These are phyloP conservation scores for Diaporthe australafricana DNA, from an alignment of 2,329 filamentous ascomycete genomes.

Conservation along the genomic window DNA sequence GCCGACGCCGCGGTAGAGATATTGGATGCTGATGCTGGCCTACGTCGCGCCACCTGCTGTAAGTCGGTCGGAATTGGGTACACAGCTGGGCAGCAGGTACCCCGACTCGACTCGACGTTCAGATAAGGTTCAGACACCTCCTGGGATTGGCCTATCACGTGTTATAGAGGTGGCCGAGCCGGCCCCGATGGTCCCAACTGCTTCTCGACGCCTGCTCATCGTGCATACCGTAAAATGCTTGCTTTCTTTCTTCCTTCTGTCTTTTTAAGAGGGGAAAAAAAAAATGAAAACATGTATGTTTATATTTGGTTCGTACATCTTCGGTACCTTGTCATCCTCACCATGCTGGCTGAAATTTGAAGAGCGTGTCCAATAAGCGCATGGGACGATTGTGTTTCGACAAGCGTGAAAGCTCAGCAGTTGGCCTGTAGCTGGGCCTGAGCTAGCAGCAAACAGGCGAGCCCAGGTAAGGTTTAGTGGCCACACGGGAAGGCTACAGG, in stretches of 20 bases:
- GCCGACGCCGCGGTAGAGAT: slow-evolving; percentile 1
- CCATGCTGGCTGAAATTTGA: neutral
- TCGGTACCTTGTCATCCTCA: neutral
- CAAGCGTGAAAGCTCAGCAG: slow-evolving; percentile 4
- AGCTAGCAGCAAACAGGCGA: neutral
- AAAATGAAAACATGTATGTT: neutral
- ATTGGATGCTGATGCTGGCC: slow-evolving; percentile 5
- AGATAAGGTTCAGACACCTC: slow-evolving; percentile 31
- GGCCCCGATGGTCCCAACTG: slow-evolving; percentile 16
- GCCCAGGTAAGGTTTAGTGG: slow-evolving; percentile 2
- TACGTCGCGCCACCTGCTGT: slow-evolving; percentile 4
- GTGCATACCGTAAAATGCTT: neutral
- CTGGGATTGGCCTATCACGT: slow-evolving; percentile 28
- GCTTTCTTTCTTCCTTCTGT: neutral
- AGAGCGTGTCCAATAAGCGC: neutral
- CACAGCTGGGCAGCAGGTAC: neutral
- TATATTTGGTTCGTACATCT: neutral
- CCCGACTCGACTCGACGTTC: slow-evolving; percentile 24
- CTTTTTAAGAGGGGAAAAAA: too few species aligned
- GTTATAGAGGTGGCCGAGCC: slow-evolving; percentile 19
- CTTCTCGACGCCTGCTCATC: neutral
- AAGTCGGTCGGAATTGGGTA: slow-evolving; percentile 4
- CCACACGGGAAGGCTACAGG: slow-evolving; percentile 21
- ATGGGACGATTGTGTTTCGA: neutral
- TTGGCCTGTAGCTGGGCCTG: neutral